phyloP scores from a whole-genome alignment of 495 filamentous ascomycete genomes.

The Cetradonia linearis region DNA sequence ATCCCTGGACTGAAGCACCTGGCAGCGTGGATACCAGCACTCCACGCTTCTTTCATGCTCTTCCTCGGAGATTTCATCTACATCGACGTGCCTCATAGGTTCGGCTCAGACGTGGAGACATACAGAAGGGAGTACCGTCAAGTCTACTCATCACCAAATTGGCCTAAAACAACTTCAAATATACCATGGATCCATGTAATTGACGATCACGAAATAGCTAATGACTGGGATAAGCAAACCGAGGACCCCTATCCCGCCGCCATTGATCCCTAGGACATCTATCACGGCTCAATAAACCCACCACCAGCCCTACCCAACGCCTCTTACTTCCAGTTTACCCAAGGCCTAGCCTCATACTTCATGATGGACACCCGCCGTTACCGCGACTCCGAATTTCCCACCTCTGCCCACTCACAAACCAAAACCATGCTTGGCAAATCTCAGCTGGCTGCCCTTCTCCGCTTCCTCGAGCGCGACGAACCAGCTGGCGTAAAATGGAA shows the following conservation, averaged over 20 bases:
- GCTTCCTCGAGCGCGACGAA: conserved; percentile 59
- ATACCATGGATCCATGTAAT: conserved; percentile 94
- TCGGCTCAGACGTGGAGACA: conserved; percentile 57
- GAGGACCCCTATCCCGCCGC: conserved; percentile 64
- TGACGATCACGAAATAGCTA: conserved; percentile 92
- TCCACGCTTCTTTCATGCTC: conserved; percentile 80
- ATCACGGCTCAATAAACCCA: conserved; percentile 77
- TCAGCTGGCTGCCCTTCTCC: conserved; percentile 70
- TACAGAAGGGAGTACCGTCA: conserved; percentile 89
- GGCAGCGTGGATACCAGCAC: conserved; percentile 48
- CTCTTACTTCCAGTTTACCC: conserved; percentile 77
- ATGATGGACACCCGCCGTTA: conserved; percentile 87
- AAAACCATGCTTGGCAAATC: conserved; percentile 80
- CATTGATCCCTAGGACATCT: conserved; percentile 76
- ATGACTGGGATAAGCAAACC: conserved; percentile 73
- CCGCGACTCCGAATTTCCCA: conserved; percentile 49
- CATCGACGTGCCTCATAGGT: conserved; percentile 75
- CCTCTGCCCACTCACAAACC: conserved; percentile 39
- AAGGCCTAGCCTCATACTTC: conserved; percentile 89
- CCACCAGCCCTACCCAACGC: conserved; percentile 46
- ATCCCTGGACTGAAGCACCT: conserved; percentile 68
- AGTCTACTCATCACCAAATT: conserved; percentile 86
- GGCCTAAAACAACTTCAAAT: conserved; percentile 47
- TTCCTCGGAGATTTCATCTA: conserved; percentile 99
- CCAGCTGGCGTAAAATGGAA: conserved; percentile 82